Base-by-base conservation (phyloP, 495 filamentous ascomycete species). In the Alectoria sarmentosa region DNA sequence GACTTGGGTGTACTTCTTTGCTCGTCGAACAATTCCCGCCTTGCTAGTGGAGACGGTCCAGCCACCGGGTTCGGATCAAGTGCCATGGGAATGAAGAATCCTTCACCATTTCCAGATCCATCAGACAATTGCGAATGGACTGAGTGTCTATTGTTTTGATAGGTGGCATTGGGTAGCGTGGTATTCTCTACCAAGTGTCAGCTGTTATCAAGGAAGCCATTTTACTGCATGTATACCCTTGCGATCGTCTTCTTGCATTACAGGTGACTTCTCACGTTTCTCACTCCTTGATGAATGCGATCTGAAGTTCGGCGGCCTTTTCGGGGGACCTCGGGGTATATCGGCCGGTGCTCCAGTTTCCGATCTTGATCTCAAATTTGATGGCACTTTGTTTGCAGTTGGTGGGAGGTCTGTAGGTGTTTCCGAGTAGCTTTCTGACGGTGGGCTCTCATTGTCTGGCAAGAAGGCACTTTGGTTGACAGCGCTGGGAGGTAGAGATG, bases 61-160 rank as follows among this genome's bases (percentile, higher is more conserved):
- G 85, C 82, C 26, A 83, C 84, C 38, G 89, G 84, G 38, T 85
- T 91, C 14, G 91, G 89, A 69, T 98, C 94, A 54, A 96, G 83
- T 36, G 90, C 90, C 69, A 98, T 86, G 8, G 93, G 92, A 60
- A 98, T 94, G 60, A 95, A 88, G 65, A 95, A 90, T 66, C 88
- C 85, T 64, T 91, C 90, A 58, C 89, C 90, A 28, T 77, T 80
- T 28, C 73, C 79, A 67, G 84, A 86, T 17, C 80, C 67, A 62
- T 91, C 88, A 15, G 82, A 80, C 52, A 77, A 78, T 58, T 85
- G 77, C 41, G 86, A 86, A 32, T 86, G 80, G 28, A 83, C 78
- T 23, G 87, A 94, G 70, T 88, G 87, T 46, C 90, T 84, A 69
- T 89, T 88, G 72, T 86, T 87, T 65, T 88, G 84, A 74, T 93